Conservation (phyloP, 2,329 filamentous ascomycete genomes). For the Sclerotinia spermophila region DNA sequence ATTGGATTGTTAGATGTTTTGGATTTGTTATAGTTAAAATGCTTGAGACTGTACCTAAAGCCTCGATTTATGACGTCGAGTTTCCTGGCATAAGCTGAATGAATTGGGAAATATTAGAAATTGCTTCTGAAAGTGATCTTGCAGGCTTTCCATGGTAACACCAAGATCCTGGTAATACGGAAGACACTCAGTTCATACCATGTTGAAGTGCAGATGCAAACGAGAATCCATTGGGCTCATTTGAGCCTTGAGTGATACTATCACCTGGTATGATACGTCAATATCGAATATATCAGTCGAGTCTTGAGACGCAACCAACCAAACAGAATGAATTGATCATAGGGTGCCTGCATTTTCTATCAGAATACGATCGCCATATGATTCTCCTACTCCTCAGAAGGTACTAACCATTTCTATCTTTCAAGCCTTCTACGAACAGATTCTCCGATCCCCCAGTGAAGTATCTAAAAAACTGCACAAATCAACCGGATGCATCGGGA, state of each 20-base stretch:
- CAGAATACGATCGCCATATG: neutral
- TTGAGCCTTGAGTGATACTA: constrained; percentile 30
- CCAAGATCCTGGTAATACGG: neutral
- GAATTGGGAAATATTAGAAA: neutral
- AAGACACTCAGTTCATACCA: constrained; percentile 18
- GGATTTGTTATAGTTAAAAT: no score
- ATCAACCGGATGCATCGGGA: neutral
- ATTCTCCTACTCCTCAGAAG: neutral
- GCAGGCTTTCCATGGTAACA: neutral
- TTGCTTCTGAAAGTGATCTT: neutral
- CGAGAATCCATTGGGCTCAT: constrained; percentile 27
- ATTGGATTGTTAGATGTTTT: neutral
- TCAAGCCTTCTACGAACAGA: neutral
- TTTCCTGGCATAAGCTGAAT: constrained; percentile 8
- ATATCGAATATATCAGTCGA: no score
- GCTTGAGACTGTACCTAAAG: neutral
- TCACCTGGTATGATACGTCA: constrained; percentile 24
- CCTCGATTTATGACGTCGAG: constrained; percentile 31
- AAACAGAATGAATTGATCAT: constrained; percentile 17
- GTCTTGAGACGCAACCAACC: neutral
- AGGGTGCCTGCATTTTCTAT: constrained; percentile 4
- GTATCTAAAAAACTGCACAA: neutral
- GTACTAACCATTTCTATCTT: neutral
- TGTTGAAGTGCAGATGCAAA: constrained; percentile 30
- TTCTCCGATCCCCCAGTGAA: neutral